phyloP scores from a whole-genome alignment of 371 early-diverging fungal species.

The Mucor velutinosus region DNA sequence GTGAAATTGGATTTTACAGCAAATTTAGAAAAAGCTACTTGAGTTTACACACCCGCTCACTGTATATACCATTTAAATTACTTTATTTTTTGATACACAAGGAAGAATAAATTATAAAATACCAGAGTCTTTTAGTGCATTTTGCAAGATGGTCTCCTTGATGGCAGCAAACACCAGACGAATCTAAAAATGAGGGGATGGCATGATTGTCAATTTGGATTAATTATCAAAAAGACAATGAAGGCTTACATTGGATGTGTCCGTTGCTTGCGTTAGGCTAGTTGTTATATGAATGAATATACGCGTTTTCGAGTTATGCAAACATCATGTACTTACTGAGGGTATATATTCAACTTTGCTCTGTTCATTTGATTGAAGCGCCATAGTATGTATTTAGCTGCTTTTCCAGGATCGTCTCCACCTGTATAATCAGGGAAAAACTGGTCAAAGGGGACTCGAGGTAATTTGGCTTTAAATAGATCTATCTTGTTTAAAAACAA shows the following conservation, averaged over 20 bases:
- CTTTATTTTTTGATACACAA: not conserved
- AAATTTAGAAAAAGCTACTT: slow-evolving; percentile 3
- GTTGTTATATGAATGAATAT: too few species aligned
- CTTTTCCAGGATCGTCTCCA: slow-evolving; percentile 70
- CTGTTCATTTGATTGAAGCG: slow-evolving; percentile 76
- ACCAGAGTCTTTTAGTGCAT: slow-evolving; percentile 68
- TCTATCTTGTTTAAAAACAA: slow-evolving; percentile 86
- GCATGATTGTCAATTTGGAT: not conserved
- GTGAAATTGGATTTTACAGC: slow-evolving; percentile 58
- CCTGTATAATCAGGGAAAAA: slow-evolving; percentile 68
- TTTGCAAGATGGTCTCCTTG: slow-evolving; percentile 78
- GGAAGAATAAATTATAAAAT: slow-evolving; percentile 48
- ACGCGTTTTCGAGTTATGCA: not conserved
- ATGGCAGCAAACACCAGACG: slow-evolving; percentile 73
- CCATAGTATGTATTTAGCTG: slow-evolving; percentile 80
- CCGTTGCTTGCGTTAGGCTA: slow-evolving; percentile 77
- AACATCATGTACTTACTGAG: slow-evolving; percentile 57
- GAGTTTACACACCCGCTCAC: not conserved
- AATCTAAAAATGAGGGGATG: not conserved
- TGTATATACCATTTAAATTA: not conserved
- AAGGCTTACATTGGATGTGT: slow-evolving; percentile 10
- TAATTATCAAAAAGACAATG: not conserved
- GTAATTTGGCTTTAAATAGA: slow-evolving; percentile 63
- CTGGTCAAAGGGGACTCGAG: slow-evolving; percentile 52
- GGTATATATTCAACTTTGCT: slow-evolving; percentile 75